Base-by-base conservation (phyloP, 225 moss, liverwort and hornwort genomes). In the Bryum argenteum region DNA sequence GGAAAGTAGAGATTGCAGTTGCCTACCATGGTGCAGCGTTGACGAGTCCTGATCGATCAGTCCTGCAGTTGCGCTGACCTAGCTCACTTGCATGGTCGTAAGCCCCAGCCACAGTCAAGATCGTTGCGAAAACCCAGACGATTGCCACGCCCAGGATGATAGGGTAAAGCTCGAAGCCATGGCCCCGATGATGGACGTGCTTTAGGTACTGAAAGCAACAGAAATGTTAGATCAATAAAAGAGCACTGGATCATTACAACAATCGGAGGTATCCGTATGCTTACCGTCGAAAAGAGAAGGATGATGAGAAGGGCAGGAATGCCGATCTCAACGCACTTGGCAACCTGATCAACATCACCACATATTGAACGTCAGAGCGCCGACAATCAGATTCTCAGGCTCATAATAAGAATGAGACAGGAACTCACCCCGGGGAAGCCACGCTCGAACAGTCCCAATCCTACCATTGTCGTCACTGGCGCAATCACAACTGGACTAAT, bases 251-350 rank as follows among this genome's bases (percentile, higher is more conserved):
- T 3, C 7, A 13, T 39, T 8, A 48, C 28, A 1, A 1, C 6
- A 61, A 48, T 3, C n/a, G 23, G 28, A 53, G 53, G 9, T 20
- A 9, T 41, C 9, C 1, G n/a, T 10, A 26, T 33, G 13, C 16
- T 22, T 17, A 88, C 84, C 79, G 77, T 88, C 11, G 89, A 90
- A 43, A 92, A 88, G 0, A 92, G 33, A 8, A 92, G 80, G 9
- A 92, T 75, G 13, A 92, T 10, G 8, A 90, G 74, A 2, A 92
- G 38, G 0, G 89, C 77, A 7, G 92, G 92, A 16, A 92, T 81
- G 5, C 92, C 92, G 37, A 90, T 67, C 73, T 92, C 92, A 11
- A 92, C 87, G 45, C 91, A 91, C 50, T 91, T 89, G 3, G 86
- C 89, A 1, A 89, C 79, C 89, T 89, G 81, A 68, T 1, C n/a